Base-by-base conservation (phyloP, 2,329 filamentous ascomycete genomes). In the Penicillium sp. region DNA sequence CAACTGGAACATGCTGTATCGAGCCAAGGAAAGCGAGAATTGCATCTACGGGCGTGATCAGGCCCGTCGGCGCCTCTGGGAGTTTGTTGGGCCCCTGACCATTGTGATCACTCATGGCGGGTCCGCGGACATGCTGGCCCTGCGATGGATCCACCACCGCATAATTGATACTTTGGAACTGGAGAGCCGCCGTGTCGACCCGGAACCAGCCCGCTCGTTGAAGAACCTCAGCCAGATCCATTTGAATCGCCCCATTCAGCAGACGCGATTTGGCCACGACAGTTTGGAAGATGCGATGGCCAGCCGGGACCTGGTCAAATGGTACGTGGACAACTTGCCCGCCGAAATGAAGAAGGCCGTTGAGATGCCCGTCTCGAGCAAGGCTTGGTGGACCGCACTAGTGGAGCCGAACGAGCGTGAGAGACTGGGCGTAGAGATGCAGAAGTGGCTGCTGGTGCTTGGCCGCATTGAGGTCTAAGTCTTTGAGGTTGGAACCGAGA, bases 101-200 rank as follows among this genome's bases (percentile, higher is more conserved):
- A 59, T 78, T 7, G 60, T 79, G 5, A 59, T 79, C 2, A 69
- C 69, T 0, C 76, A 79, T 36, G 64, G 62, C 0, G 67, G 64
- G 1, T 51, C 65, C 7, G 60, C 63, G 23, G 75, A 77, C 44
- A 49, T 78, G 13, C 50, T 53, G 0, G 59, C 65, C 1, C 52
- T 79, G 45, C 62, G 74, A n/a, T 75, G 72, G 72, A 69, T 74
- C 9, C 75, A 78, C 46, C 37, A 39, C 0, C 40, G 47, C 0
- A 55, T 77, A 1, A 58, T 77, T 13, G 75, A 79, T 49, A 75
- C 74, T 0, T 53, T 64, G 23, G 31, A 66, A 16, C 42, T 64
- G 4, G 54, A 53, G 21, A 31, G 26, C 11, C 29, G 23, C 2
- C 30, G 16, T 29, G 37, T 31, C 13, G 35, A 31, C 11, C 10